Evolutionary conservation across 164 flowering plant genomes (phyloP).

Genomic region (Vitis riparia): DNA sequence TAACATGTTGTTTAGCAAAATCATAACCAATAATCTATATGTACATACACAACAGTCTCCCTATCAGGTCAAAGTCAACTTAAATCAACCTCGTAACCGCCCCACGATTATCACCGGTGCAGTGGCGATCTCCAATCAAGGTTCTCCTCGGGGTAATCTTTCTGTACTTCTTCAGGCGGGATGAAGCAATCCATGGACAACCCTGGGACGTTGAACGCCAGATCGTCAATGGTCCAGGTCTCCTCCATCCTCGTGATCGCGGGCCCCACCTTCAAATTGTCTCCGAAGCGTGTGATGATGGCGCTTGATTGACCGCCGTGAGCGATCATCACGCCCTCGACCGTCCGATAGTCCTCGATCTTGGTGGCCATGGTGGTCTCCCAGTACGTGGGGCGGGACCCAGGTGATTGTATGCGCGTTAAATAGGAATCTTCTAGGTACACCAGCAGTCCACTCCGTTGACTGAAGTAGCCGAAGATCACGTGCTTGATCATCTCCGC

Average conservation of each 20-base stretch:
- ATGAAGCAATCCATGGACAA: conserved; percentile 73
- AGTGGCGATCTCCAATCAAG: conserved; percentile 38
- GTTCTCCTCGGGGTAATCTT: conserved; percentile 23
- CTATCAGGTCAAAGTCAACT: too few species aligned
- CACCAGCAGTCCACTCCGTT: conserved; percentile 67
- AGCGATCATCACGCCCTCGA: conserved; percentile 75
- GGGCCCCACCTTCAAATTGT: conserved; percentile 53
- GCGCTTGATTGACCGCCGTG: conserved; percentile 73
- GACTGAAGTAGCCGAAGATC: conserved; percentile 76
- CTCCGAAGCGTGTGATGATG: conserved; percentile 68
- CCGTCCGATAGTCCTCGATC: conserved; percentile 58
- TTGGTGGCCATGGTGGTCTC: conserved; percentile 73
- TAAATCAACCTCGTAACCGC: too few species aligned
- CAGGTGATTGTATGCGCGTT: conserved; percentile 72
- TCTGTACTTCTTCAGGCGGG: conserved; percentile 65
- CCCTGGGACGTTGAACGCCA: conserved; percentile 74
- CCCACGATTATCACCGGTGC: not conserved
- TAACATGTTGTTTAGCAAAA: too few species aligned
- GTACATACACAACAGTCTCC: too few species aligned
- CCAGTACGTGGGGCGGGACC: conserved; percentile 70
- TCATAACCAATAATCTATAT: too few species aligned
- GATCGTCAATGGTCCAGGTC: conserved; percentile 71
- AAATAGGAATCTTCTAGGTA: conserved; percentile 74
- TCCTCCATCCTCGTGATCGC: conserved; percentile 69
- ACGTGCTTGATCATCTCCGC: conserved; percentile 89